phyloP scores from a whole-genome alignment of 2,329 filamentous ascomycete species.

The Colletotrichum musae region DNA sequence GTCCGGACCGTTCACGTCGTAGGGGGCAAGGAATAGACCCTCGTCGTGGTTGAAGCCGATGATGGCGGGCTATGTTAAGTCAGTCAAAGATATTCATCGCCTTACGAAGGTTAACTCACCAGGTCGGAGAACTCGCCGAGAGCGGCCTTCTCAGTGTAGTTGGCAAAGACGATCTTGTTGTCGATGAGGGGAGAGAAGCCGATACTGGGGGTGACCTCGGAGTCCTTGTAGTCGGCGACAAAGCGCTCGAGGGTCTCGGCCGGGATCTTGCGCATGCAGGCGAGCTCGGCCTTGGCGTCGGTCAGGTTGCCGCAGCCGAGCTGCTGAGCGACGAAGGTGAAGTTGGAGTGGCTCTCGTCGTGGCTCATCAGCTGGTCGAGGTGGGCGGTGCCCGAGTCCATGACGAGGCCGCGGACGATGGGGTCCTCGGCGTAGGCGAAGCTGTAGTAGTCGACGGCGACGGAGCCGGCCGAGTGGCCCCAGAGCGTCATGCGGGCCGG shows the following conservation, averaged over 20 bases:
- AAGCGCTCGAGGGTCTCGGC: slow-evolving; percentile 51
- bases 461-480: slow-evolving; percentile 63
- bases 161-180: slow-evolving; percentile 49
- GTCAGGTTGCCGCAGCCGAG: slow-evolving; percentile 54
- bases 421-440: slow-evolving; percentile 59
- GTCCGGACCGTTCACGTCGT: slow-evolving; percentile 31
- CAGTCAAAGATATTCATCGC: neutral
- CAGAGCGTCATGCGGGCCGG: slow-evolving; percentile 59
- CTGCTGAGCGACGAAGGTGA: slow-evolving; percentile 56
- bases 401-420: slow-evolving; percentile 56
- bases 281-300: slow-evolving; percentile 48
- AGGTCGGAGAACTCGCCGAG: slow-evolving; percentile 32
- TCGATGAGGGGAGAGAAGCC: slow-evolving; percentile 51
- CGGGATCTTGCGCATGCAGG: slow-evolving; percentile 55
- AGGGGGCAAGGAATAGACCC: slow-evolving; percentile 36
- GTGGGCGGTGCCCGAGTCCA: slow-evolving; percentile 52
- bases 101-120: neutral
- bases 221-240: slow-evolving; percentile 47
- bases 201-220: slow-evolving; percentile 45
- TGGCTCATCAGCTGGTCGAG: slow-evolving; percentile 49
- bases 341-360: slow-evolving; percentile 54
- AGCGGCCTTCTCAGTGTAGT: slow-evolving; percentile 48
- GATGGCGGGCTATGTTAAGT: slow-evolving; percentile 23
- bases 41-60: slow-evolving; percentile 38
- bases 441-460: slow-evolving; percentile 55